Conservation (phyloP, 257 asterid species). For the Plantago ovata region DNA sequence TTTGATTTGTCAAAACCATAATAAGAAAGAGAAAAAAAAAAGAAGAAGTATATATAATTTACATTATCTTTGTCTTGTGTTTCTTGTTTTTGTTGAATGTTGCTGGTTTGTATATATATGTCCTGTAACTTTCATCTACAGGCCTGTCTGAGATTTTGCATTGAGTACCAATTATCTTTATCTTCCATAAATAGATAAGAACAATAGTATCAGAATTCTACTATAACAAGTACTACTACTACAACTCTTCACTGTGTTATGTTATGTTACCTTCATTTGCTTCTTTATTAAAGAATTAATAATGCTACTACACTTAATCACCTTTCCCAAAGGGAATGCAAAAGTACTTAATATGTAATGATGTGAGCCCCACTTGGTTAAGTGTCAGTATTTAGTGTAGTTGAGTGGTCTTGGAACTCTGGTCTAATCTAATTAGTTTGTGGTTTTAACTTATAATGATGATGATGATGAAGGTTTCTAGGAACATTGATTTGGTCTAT, state of each 20-base stretch:
- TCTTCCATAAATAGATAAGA: constrained; percentile 19
- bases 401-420: constrained; percentile 7
- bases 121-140: constrained; percentile 35
- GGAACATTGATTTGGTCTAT: constrained; percentile 92
- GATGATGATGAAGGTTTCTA: constrained; percentile 45
- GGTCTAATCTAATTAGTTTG: constrained; percentile 2
- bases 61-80: background rate
- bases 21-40: background rate
- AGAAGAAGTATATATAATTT: constrained; percentile 1
- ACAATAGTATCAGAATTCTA: constrained; percentile 15
- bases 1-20: constrained; percentile 11
- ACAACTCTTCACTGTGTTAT: background rate
- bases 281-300: background rate
- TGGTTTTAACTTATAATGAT: too few relatives aligned
- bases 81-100: constrained; percentile 8
- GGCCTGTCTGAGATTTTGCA: constrained; percentile 15
- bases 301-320: background rate
- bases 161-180: constrained; percentile 6
- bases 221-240: constrained; percentile 7
- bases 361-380: constrained; percentile 10
- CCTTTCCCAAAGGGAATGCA: background rate
- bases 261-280: constrained; percentile 2
- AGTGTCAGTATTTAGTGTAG: constrained; percentile 19
- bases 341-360: background rate
- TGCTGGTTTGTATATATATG: constrained; percentile 21